These are phyloP conservation scores for Microsporum canis DNA, from an alignment of 2,329 filamentous ascomycete genomes.

Conservation along the genomic window DNA sequence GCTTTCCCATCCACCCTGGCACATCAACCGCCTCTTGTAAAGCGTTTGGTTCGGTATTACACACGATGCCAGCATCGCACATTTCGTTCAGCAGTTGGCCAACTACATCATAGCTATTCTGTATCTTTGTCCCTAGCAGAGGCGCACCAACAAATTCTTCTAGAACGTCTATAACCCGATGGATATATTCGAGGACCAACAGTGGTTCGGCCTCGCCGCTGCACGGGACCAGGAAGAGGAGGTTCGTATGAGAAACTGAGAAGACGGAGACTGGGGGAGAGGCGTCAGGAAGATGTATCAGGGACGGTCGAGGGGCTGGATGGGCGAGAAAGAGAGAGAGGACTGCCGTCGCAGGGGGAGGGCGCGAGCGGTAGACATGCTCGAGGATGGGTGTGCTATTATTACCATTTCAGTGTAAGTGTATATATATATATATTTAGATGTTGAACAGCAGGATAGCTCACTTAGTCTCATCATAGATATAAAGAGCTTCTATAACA, in stretches of 20 bases:
- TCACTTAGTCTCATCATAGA: constrained; percentile 92
- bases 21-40: constrained; percentile 85
- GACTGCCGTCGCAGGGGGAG: constrained; percentile 62
- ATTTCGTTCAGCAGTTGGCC: constrained; percentile 90
- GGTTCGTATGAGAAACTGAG: constrained; percentile 72
- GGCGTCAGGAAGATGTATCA: constrained; percentile 73
- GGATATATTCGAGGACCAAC: constrained; percentile 83
- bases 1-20: constrained; percentile 76
- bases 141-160: constrained; percentile 91
- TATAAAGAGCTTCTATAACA: constrained; percentile 88
- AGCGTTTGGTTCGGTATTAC: constrained; percentile 86
- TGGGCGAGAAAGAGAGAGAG: constrained; percentile 81
- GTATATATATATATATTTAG: constrained; percentile 7
- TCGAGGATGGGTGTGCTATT: constrained; percentile 70
- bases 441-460: constrained; percentile 16
- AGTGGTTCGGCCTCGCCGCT: constrained; percentile 81
- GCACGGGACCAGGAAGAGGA: constrained; percentile 76
- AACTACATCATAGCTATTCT: constrained; percentile 82
- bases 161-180: constrained; percentile 80
- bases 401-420: constrained; percentile 12
- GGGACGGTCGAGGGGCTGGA: constrained; percentile 65
- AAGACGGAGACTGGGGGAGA: constrained; percentile 82
- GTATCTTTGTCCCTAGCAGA: constrained; percentile 72
- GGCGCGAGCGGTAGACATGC: constrained; percentile 75
- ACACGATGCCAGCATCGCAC: constrained; percentile 85